These are phyloP conservation scores for Sporothrix pallida DNA, from an alignment of 2,329 filamentous ascomycete genomes.

Conservation along the genomic window DNA sequence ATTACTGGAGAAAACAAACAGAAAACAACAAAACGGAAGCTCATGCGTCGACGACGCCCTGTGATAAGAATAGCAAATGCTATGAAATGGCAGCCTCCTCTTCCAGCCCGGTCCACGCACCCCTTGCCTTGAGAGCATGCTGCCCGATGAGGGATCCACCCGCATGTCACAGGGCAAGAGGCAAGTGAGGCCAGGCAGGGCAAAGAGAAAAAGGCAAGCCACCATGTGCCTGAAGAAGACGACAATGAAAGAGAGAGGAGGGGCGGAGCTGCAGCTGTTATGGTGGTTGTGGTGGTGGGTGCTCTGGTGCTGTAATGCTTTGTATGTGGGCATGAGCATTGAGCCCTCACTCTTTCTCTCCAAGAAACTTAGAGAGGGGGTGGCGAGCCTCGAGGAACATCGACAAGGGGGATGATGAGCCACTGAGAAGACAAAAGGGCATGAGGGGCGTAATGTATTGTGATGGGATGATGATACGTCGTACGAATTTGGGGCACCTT, in stretches of 20 bases:
- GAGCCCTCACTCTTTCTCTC: background rate
- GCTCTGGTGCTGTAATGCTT: background rate
- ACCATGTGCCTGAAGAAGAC: slow-evolving; percentile 32
- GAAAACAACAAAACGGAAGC: background rate
- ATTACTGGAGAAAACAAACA: background rate
- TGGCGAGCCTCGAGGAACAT: slow-evolving; percentile 5
- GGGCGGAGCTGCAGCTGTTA: slow-evolving; percentile 7
- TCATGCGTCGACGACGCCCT: background rate
- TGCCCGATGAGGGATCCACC: slow-evolving; percentile 5
- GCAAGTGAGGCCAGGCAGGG: background rate
- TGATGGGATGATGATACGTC: slow-evolving; percentile 24
- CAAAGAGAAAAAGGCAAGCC: slow-evolving; percentile 25
- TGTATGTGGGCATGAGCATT: background rate
- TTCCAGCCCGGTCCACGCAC: background rate
- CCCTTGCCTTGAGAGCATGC: background rate
- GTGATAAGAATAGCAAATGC: slow-evolving; percentile 21
- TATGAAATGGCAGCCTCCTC: background rate
- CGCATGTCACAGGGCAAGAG: slow-evolving; percentile 27
- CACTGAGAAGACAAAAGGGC: background rate
- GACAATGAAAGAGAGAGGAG: background rate
- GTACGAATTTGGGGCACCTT: background rate
- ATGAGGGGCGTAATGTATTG: background rate
- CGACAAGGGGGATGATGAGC: background rate
- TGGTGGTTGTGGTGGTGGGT: background rate
- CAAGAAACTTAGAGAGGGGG: background rate